Percentiles rank a stretch among this genome's conserved stretches.
Evolutionary conservation across 495 filamentous ascomycete species (phyloP).

Genomic region (Trichoderma virens): DNA sequence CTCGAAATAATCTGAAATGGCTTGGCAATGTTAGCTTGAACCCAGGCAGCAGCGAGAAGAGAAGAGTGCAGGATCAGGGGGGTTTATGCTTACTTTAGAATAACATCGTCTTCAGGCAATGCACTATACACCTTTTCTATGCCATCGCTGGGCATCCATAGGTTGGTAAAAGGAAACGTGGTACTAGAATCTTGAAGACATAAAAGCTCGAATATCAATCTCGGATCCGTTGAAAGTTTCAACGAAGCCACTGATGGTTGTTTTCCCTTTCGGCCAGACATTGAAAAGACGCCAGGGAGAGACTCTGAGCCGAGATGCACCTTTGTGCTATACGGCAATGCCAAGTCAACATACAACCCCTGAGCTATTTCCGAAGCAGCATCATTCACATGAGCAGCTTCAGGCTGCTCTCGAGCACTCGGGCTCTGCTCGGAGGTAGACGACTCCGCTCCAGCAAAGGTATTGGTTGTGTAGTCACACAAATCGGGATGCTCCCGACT

Average conservation of each 20-base stretch:
- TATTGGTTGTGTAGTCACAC: constrained; percentile 5
- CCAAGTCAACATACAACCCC: background rate
- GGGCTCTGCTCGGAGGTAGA: background rate
- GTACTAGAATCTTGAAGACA: background rate
- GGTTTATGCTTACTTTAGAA: background rate
- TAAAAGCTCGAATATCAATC: background rate
- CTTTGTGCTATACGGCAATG: background rate
- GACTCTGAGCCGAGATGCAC: background rate
- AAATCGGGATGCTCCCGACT: background rate
- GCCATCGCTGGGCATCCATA: background rate
- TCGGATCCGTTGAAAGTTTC: background rate
- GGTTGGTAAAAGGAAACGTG: background rate
- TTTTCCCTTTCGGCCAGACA: background rate
- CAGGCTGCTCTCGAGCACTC: background rate
- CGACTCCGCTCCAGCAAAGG: background rate
- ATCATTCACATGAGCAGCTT: background rate
- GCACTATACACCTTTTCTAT: constrained; percentile 2
- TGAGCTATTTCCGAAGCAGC: background rate
- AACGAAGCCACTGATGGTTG: background rate
- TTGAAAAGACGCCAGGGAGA: background rate
- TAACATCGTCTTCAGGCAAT: background rate
- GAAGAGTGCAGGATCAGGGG: no score
- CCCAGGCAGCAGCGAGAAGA: background rate
- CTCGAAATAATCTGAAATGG: background rate
- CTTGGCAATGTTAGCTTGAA: background rate